Evolutionary conservation across 768 basidiomycete genomes (phyloP).

Genomic region (Naganishia antarctica): DNA sequence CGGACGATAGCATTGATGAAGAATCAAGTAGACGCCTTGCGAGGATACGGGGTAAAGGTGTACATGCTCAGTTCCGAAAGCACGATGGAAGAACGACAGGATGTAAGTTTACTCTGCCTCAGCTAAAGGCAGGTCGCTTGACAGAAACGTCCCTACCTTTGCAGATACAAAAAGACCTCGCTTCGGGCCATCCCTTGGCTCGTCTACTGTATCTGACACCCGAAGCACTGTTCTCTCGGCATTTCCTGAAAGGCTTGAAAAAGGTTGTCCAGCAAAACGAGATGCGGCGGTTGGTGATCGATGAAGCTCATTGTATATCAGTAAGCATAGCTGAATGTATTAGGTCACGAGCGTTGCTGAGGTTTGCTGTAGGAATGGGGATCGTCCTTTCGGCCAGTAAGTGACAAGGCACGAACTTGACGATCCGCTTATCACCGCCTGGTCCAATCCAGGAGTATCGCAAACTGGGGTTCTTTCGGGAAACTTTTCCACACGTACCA

Average conservation of each 20-base stretch:
- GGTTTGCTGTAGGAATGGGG: conserved; percentile 44
- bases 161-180: conserved; percentile 41
- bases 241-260: conserved; percentile 32
- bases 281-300: conserved; percentile 46
- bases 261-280: conserved; percentile 42
- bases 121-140: not conserved
- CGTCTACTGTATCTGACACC: conserved; percentile 47
- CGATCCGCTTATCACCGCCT: not conserved
- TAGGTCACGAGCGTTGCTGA: too few species aligned
- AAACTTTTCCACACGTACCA: conserved; percentile 41
- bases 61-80: conserved; percentile 40
- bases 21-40: conserved; percentile 41
- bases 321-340: too few species aligned
- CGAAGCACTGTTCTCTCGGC: conserved; percentile 38
- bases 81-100: conserved; percentile 28
- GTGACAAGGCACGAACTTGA: conserved; percentile 42
- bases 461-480: conserved; percentile 44
- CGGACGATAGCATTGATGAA: conserved; percentile 40
- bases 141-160: not conserved
- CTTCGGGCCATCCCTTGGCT: conserved; percentile 41
- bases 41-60: conserved; percentile 35
- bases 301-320: conserved; percentile 50
- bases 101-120: conserved; percentile 27
- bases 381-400: conserved; percentile 40
- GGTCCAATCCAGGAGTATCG: conserved; percentile 37